Percentiles rank a stretch among this genome's conserved stretches.
phyloP scores from a whole-genome alignment of 2,329 filamentous ascomycete genomes.

The Xenoacremonium recifei region DNA sequence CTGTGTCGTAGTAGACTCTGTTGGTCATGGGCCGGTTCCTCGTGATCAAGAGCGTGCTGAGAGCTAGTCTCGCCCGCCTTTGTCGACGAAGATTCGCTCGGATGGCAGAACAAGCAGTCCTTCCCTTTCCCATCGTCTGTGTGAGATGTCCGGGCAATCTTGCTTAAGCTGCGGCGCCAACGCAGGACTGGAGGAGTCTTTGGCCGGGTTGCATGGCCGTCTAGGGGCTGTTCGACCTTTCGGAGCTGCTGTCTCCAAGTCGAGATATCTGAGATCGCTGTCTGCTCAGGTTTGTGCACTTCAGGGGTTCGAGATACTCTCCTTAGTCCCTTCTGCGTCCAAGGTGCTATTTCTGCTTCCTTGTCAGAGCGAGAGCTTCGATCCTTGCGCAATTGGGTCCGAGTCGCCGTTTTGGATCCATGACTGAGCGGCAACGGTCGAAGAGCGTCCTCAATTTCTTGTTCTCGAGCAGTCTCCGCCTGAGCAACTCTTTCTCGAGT shows the following conservation, averaged over 20 bases:
- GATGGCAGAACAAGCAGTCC: constrained; percentile 21
- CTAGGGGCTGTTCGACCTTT: constrained; percentile 19
- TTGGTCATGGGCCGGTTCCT: constrained; percentile 1
- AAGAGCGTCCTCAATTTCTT: too few relatives aligned
- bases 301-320: constrained; percentile 2
- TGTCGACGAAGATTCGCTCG: constrained; percentile 15
- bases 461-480: too few relatives aligned
- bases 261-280: constrained; percentile 11
- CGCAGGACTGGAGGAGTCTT: constrained; percentile 13
- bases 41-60: constrained; percentile 5
- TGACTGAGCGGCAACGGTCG: too few relatives aligned
- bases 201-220: constrained; percentile 9
- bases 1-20: too few relatives aligned
- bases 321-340: not conserved
- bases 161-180: constrained; percentile 24
- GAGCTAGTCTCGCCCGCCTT: constrained; percentile 1
- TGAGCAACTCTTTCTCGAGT: too few relatives aligned
- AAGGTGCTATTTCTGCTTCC: not conserved
- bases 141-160: constrained; percentile 12
- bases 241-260: constrained; percentile 23
- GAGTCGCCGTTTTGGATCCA: too few relatives aligned
- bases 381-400: not conserved
- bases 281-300: constrained; percentile 1
- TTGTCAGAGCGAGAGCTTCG: not conserved
- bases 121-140: constrained; percentile 11